phyloP scores from a whole-genome alignment of 306 rosid species.

The Delonix regia region DNA sequence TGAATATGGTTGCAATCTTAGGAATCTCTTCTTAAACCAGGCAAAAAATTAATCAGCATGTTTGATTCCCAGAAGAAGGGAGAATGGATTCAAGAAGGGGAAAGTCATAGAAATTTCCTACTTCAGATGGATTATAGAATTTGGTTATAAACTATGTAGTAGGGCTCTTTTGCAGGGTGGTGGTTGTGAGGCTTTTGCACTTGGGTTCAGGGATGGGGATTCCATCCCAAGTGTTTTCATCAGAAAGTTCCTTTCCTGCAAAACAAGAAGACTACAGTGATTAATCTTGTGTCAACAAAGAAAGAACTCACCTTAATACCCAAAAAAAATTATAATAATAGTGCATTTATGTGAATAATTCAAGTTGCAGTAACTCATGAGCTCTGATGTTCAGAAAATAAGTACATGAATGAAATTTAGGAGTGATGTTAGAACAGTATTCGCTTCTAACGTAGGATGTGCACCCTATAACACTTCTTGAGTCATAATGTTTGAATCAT shows the following conservation, averaged over 20 bases:
- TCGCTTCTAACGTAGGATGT: background rate
- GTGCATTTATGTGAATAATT: conserved; percentile 19
- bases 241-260: conserved; percentile 96
- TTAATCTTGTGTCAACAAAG: conserved; percentile 26
- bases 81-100: conserved; percentile 29
- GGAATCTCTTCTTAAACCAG: conserved; percentile 43
- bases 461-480: background rate
- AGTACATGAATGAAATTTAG: background rate
- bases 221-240: conserved; percentile 96
- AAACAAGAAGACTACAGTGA: conserved; percentile 33
- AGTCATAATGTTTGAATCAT: background rate
- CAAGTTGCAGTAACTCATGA: background rate
- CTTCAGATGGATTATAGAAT: conserved; percentile 46
- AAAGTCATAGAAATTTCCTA: conserved; percentile 34
- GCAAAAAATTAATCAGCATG: conserved; percentile 42
- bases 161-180: conserved; percentile 98
- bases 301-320: background rate
- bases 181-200: conserved; percentile 66
- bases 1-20: conserved; percentile 67
- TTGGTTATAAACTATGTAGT: conserved; percentile 71
- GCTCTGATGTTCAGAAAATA: background rate
- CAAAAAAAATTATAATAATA: background rate
- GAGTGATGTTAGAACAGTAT: background rate
- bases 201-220: conserved; percentile 67
- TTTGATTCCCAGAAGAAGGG: conserved; percentile 32